Percentiles rank a stretch among this genome's conserved stretches.
phyloP scores from a whole-genome alignment of 139 green algal species.

The Klebsormidium nitens region DNA sequence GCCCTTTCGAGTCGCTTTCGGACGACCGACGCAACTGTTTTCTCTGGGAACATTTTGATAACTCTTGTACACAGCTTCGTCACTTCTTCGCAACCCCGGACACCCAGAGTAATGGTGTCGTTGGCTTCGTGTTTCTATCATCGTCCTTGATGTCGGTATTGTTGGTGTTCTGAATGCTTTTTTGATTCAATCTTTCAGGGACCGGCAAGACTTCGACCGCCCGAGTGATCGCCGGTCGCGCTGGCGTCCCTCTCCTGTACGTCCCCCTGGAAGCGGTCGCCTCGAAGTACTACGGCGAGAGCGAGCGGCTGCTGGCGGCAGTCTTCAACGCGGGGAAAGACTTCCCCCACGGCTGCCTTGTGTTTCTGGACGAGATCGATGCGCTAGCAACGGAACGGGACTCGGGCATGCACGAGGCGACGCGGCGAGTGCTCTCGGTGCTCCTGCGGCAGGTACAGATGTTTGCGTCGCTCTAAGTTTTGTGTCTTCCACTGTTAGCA shows the following conservation, averaged over 20 bases:
- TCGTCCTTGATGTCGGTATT: too few species aligned
- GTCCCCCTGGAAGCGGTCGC: conserved; percentile 77
- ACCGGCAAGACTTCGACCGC: conserved; percentile 84
- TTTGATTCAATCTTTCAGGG: conserved; percentile 31
- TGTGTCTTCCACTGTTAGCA: too few species aligned
- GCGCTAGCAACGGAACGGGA: conserved; percentile 48
- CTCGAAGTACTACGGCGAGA: conserved; percentile 81
- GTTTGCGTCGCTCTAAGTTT: too few species aligned
- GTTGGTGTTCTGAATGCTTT: neutral
- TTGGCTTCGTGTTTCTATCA: too few species aligned
- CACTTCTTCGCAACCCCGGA: too few species aligned
- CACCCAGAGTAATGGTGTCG: too few species aligned
- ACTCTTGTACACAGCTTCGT: too few species aligned
- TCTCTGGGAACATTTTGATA: too few species aligned
- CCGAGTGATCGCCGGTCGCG: conserved; percentile 53
- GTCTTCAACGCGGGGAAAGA: conserved; percentile 49
- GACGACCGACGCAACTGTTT: too few species aligned
- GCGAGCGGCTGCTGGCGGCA: conserved; percentile 58
- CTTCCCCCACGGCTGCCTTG: conserved; percentile 52
- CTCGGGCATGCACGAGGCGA: conserved; percentile 80
- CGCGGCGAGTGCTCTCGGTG: conserved; percentile 73
- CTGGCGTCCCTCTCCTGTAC: conserved; percentile 77
- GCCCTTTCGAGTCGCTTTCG: too few species aligned
- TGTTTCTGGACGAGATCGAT: conserved; percentile 81
- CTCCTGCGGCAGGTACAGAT: conserved; percentile 84